Evolutionary conservation across 306 rosid genomes (phyloP).

Genomic region (Sphenostylis stenocarpa): DNA sequence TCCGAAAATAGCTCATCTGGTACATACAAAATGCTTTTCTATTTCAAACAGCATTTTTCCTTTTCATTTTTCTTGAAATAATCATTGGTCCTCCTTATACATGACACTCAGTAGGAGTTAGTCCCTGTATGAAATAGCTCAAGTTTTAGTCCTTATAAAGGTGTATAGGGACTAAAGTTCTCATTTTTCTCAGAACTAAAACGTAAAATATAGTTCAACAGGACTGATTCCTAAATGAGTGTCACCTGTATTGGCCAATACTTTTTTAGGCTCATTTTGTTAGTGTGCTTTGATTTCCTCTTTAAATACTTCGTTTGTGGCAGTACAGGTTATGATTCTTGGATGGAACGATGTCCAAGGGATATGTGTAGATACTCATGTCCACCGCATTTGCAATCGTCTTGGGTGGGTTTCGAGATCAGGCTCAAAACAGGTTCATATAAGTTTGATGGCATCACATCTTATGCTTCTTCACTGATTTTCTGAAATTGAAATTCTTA

Average conservation of each 20-base stretch:
- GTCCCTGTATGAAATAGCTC: neutral
- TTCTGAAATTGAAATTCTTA: neutral
- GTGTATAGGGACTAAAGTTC: neutral
- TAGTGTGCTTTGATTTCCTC: neutral
- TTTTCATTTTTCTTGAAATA: neutral
- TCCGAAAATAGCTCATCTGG: slow-evolving; percentile 98
- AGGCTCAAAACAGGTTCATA: slow-evolving; percentile 77
- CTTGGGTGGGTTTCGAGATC: slow-evolving; percentile 83
- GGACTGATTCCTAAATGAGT: neutral
- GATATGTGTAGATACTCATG: slow-evolving; percentile 95
- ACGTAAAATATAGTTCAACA: neutral
- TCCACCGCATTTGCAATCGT: slow-evolving; percentile 89
- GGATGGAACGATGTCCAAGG: slow-evolving; percentile 95
- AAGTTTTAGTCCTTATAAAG: neutral
- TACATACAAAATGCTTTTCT: slow-evolving; percentile 30
- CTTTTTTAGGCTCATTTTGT: slow-evolving; percentile 22
- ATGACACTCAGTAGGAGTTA: neutral
- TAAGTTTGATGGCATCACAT: slow-evolving; percentile 1
- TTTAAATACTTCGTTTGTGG: slow-evolving; percentile 25
- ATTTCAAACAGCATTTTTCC: neutral
- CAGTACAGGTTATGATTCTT: slow-evolving; percentile 79
- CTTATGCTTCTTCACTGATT: slow-evolving; percentile 16
- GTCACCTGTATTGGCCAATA: neutral
- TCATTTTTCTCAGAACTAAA: neutral
- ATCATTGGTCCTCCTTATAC: neutral